Conservation (phyloP, 2,329 filamentous ascomycete species). For the Diplodia corticola region DNA sequence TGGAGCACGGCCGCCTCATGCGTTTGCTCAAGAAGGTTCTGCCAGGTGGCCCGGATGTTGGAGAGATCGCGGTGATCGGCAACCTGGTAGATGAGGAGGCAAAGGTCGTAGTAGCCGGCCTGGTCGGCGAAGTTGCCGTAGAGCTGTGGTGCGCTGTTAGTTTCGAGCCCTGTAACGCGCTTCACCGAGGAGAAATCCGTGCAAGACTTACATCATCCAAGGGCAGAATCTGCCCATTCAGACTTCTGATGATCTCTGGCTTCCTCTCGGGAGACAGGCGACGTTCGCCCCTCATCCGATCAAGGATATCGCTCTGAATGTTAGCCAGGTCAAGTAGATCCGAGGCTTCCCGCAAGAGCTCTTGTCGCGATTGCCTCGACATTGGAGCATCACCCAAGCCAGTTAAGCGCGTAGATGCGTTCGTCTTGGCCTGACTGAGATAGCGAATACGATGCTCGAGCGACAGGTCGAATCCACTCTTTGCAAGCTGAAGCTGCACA, state of each 20-base stretch:
- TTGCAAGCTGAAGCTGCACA: conserved; percentile 80
- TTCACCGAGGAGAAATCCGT: conserved; percentile 39
- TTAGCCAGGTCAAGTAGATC: conserved; percentile 90
- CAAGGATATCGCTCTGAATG: conserved; percentile 88
- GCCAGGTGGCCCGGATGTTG: conserved; percentile 83
- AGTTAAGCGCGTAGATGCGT: conserved; percentile 79
- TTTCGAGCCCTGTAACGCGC: background rate
- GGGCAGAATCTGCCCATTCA: conserved; percentile 76
- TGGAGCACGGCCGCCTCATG: conserved; percentile 51
- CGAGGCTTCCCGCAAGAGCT: conserved; percentile 79
- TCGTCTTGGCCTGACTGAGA: conserved; percentile 86
- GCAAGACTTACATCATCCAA: conserved; percentile 58
- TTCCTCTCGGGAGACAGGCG: conserved; percentile 67
- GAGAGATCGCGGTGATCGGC: conserved; percentile 88
- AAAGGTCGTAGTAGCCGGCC: conserved; percentile 91
- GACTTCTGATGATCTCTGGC: conserved; percentile 62
- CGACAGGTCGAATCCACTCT: conserved; percentile 76
- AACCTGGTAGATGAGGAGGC: conserved; percentile 85
- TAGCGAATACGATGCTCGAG: conserved; percentile 86
- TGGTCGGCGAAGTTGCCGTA: conserved; percentile 91
- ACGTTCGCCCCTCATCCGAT: conserved; percentile 70
- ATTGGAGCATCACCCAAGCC: conserved; percentile 60
- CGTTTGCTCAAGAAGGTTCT: conserved; percentile 72
- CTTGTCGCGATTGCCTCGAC: conserved; percentile 73
- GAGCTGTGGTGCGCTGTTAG: conserved; percentile 56